phyloP scores from a whole-genome alignment of 345 rosid genomes.

The Lenwebbia sp. region DNA sequence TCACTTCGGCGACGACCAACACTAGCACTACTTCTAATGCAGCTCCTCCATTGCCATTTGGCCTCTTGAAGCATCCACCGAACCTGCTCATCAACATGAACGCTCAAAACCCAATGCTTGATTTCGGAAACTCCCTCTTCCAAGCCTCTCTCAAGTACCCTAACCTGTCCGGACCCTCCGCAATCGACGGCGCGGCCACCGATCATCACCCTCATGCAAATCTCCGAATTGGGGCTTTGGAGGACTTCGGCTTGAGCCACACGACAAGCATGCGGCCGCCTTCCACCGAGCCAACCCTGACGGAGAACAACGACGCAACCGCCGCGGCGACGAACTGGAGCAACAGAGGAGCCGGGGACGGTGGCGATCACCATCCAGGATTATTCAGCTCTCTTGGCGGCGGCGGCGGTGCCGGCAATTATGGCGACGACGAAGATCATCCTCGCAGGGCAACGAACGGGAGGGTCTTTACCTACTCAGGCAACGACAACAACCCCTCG shows the following conservation, averaged over 20 bases:
- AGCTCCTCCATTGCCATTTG: not conserved
- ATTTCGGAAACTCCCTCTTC: conserved; percentile 48
- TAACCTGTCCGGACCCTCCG: conserved; percentile 17
- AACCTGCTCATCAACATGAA: conserved; percentile 22
- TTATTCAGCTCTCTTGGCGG: conserved; percentile 30
- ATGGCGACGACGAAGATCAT: conserved; percentile 8
- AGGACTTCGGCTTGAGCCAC: conserved; percentile 31
- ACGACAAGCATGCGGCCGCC: not conserved
- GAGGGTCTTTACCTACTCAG: conserved; percentile 1
- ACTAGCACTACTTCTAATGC: not conserved
- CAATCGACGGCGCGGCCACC: conserved; percentile 1
- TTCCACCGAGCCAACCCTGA: not conserved
- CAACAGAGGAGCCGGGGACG: not conserved
- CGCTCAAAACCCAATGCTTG: conserved; percentile 45
- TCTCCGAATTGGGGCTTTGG: conserved; percentile 25
- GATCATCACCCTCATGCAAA: conserved; percentile 18
- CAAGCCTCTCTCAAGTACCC: conserved; percentile 31
- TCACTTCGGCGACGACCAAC: not conserved
- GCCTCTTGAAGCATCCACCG: conserved; percentile 13
- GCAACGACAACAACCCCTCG: not conserved
- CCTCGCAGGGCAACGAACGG: conserved; percentile 16
- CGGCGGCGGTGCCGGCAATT: not conserved
- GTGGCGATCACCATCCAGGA: conserved; percentile 3
- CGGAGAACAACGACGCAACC: not conserved
- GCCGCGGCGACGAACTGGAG: not conserved